phyloP scores from a whole-genome alignment of 2,329 filamentous ascomycete species.

The Fusarium longipes region DNA sequence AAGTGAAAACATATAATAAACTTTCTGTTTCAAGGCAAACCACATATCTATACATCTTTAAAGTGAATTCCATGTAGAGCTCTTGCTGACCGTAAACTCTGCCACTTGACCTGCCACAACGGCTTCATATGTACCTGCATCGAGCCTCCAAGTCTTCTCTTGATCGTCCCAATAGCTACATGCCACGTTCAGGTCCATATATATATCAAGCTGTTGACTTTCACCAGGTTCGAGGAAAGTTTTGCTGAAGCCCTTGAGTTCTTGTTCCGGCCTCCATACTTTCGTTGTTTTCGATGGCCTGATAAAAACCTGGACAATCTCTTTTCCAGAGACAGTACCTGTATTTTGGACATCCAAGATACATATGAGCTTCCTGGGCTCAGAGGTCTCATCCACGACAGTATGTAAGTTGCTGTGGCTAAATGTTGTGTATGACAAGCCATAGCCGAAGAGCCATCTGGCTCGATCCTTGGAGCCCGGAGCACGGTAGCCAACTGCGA shows the following conservation, averaged over 20 bases:
- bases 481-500: constrained; percentile 29
- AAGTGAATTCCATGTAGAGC: not conserved
- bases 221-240: not conserved
- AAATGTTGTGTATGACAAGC: constrained; percentile 22
- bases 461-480: not conserved
- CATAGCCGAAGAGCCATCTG: constrained; percentile 26
- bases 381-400: not conserved
- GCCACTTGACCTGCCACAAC: not conserved
- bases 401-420: constrained; percentile 10
- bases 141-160: constrained; percentile 18
- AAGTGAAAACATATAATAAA: not conserved
- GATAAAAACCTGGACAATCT: constrained; percentile 27
- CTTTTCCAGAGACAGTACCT: constrained; percentile 11
- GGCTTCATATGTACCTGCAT: constrained; percentile 8
- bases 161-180: constrained; percentile 17
- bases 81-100: not conserved
- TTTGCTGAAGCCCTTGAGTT: constrained; percentile 31
- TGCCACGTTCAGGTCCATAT: constrained; percentile 7
- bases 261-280: constrained; percentile 23
- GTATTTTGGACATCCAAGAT: constrained; percentile 5
- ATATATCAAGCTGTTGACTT: not conserved
- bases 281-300: not conserved
- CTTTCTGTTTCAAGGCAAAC: not conserved
- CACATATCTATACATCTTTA: not conserved
- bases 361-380: not conserved